Base-by-base conservation (phyloP, 352 stramenopile genomes). In the Phytophthora agathidicida region DNA sequence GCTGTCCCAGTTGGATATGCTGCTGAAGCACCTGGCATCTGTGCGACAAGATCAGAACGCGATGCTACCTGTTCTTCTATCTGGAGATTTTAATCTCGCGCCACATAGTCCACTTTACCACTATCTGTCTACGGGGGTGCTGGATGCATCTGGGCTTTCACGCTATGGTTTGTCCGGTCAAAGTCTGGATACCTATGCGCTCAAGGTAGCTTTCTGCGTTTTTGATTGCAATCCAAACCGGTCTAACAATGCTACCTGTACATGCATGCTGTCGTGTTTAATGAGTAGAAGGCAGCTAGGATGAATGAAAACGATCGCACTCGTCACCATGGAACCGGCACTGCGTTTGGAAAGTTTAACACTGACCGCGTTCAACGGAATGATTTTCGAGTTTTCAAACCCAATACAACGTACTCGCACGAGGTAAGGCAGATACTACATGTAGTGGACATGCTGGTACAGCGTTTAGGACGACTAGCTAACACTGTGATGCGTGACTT, bases 81-180 rank as follows among this genome's bases (percentile, higher is more conserved):
- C 75, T 33, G 81, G 81, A 0, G 81, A 91, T 37, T 91, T 91
- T 49, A 91, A 91, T 54, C 39, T 91, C 33, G 61, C 73, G 38
- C 81, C 81, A 1, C 75, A 83, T 53, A 88, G 81, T 20, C 66
- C 81, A 39, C 61, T 91, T 19, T 91, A 91, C 39, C 74, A 86
- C 46, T 86, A 78, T 30, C 31, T 91, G 10, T 78, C 75, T 19
- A 67, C 59, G 10, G 77, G 81, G 9, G 51, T 62, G 6, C 43
- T 91, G 14, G 47, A 87, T 57, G 62, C 59, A 7, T 80, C 76
- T 1, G 69, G 66, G 0, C 44, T 89, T 20, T 79, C 71, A 23
- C 78, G 76, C 43, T 65, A 67, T 37, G 53, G 58, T n/a, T 60
- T 89, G 3, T 87, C 76, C 0, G 79, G 79, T 0, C 79, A 89